Evolutionary conservation across 176 grass and related monocot species (phyloP).

Genomic region (Oryza punctata): DNA sequence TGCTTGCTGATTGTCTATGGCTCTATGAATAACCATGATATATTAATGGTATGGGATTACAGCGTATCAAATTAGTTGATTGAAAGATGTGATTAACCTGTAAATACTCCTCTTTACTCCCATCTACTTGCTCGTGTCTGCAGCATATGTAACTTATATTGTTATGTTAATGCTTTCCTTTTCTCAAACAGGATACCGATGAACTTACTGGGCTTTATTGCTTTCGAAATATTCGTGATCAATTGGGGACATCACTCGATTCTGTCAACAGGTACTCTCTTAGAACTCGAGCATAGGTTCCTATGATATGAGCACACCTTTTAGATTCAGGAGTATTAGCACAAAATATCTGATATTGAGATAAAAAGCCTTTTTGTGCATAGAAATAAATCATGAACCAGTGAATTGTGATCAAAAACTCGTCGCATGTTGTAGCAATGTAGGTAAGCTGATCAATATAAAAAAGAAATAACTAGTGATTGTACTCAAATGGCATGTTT

Average conservation of each 20-base stretch:
- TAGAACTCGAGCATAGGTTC: slow-evolving; percentile 11
- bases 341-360: neutral
- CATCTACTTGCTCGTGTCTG: neutral
- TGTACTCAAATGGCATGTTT: slow-evolving; percentile 21
- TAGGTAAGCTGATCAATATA: neutral
- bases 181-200: slow-evolving; percentile 80
- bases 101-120: neutral
- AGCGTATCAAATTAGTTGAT: neutral
- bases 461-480: slow-evolving; percentile 13
- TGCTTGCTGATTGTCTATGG: neutral
- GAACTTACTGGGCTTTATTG: slow-evolving; percentile 95
- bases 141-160: slow-evolving; percentile 25
- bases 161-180: slow-evolving; percentile 25
- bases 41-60: neutral
- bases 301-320: neutral
- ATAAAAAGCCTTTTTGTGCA: neutral
- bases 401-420: neutral
- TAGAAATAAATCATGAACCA: slow-evolving; percentile 4
- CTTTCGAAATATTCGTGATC: slow-evolving; percentile 96
- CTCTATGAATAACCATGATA: neutral
- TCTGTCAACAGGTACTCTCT: slow-evolving; percentile 80
- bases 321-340: slow-evolving; percentile 25
- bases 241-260: slow-evolving; percentile 77
- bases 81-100: neutral
- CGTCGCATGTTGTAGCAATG: neutral